Base-by-base conservation (phyloP, 257 asterid genomes). In the Datura wrightii region DNA sequence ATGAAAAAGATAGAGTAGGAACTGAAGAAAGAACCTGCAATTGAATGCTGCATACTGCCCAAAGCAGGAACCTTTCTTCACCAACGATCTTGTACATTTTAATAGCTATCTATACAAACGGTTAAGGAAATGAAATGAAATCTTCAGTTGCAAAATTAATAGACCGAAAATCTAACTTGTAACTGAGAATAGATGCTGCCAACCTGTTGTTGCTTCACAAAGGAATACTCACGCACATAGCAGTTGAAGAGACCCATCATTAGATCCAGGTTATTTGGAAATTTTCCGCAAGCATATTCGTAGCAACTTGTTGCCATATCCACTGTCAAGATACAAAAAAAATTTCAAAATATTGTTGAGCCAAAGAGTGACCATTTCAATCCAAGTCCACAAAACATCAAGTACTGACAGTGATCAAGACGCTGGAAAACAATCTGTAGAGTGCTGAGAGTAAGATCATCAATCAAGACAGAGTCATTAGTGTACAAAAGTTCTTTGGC, bases 41-140 rank as follows among this genome's bases (percentile, higher is more conserved):
- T 87, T 93, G 99, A 87, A 95, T 94, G 92, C 99, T 95, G 94
- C 99, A 95, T 88, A 94, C 98, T 4, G 99, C 98, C 99, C 99
- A 97, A 3, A 94, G 97, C 88, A 95, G 89, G 91, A 94, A 97
- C 91, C 97, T 90, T 88, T 97, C 99, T 90, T 95, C 98, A 71
- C 94, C 92, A 82, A 86, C 91, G 90, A 89, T 86, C 92, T 95
- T 97, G 92, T 97, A 97, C 98, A 95, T 91, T 85, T 95, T 97
- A 81, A 97, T 97, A 83, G 99, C 99, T 87, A 88, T 93, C 99
- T 97, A 24, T 24, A 90, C 80, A 37, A 76, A 83, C 42, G 37
- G 85, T 83, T 72, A 76, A 71, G 39, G 39, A 67, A 67, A 52
- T 18, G 42, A 66, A 65, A 50, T 10, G 53, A 19, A 18, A 16